Conservation (phyloP, 306 rosid genomes). For the Pachyrhizus erosus region DNA sequence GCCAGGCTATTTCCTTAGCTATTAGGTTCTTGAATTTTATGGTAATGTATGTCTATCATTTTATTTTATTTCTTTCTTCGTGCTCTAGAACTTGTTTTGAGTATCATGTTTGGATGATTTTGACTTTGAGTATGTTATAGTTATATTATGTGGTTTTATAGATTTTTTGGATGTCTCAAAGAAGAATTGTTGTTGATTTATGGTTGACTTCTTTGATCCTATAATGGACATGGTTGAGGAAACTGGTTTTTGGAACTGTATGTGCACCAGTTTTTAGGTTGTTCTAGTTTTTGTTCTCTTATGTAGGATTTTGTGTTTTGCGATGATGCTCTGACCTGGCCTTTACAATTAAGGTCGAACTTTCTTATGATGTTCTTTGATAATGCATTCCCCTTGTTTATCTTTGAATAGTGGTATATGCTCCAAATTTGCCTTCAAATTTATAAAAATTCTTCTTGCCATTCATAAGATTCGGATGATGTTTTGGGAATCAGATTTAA, state of each 20-base stretch:
- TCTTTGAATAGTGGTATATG: background rate
- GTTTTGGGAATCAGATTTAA: too few species aligned
- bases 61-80: background rate
- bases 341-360: background rate
- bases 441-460: too few species aligned
- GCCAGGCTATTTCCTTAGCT: background rate
- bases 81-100: background rate
- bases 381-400: background rate
- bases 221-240: background rate
- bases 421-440: background rate
- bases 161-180: too few species aligned
- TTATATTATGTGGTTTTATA: too few species aligned
- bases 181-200: background rate
- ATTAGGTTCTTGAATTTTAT: background rate
- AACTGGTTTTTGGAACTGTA: background rate
- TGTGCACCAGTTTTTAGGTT: too few species aligned
- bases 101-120: background rate
- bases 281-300: background rate
- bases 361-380: background rate
- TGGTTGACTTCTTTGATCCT: background rate
- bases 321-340: background rate
- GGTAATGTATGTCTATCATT: background rate
- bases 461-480: too few species aligned
- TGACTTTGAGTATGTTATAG: background rate
- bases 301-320: background rate